Conservation (phyloP, 2,329 filamentous ascomycete species). For the Cryphonectria naterciae region DNA sequence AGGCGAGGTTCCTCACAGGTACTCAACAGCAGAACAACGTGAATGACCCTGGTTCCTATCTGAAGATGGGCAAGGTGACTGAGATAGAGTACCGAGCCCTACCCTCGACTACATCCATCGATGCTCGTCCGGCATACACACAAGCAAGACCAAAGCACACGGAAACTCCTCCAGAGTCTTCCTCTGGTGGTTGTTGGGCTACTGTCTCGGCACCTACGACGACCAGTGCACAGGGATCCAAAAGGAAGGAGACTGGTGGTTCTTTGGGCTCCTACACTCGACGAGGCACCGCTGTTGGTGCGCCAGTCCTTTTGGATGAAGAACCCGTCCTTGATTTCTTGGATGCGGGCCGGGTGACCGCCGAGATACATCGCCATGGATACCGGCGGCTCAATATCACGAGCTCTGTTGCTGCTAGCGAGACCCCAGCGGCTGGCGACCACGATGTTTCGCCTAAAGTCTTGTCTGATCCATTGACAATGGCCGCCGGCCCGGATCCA, state of each 20-base stretch:
- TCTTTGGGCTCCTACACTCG: background rate
- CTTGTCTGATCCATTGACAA: too few species aligned
- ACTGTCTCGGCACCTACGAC: background rate
- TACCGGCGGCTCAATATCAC: too few species aligned
- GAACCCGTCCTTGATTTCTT: too few species aligned
- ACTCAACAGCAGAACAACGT: too few species aligned
- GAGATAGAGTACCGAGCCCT: background rate
- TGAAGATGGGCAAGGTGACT: background rate
- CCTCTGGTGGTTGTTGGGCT: background rate
- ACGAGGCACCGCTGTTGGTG: background rate
- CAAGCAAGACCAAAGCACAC: background rate
- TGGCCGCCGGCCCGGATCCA: too few species aligned
- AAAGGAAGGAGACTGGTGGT: background rate
- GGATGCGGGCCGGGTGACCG: background rate
- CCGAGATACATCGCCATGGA: background rate
- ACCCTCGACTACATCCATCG: background rate
- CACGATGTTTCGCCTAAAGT: background rate
- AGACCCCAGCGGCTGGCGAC: too few species aligned
- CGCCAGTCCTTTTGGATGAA: background rate
- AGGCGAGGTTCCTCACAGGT: background rate
- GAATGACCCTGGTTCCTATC: background rate
- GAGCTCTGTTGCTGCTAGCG: background rate
- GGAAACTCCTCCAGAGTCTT: background rate
- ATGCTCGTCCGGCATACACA: background rate
- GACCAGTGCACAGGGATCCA: background rate